These are phyloP conservation scores for Acer saccharum DNA, from an alignment of 345 rosid species.

Conservation along the genomic window DNA sequence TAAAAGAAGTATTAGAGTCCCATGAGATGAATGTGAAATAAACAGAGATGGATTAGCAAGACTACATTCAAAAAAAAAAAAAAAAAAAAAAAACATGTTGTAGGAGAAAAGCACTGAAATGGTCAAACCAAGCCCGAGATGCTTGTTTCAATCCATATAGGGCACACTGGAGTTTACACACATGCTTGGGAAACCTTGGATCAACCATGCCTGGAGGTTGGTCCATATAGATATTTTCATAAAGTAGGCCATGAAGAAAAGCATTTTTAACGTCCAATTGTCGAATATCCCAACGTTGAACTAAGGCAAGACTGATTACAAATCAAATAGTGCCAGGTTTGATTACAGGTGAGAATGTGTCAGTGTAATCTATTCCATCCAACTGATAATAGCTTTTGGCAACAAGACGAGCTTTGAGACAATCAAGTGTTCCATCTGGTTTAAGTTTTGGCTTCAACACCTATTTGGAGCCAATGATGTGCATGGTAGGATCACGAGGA, in stretches of 20 bases:
- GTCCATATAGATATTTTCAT: not conserved
- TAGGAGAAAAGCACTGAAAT: not conserved
- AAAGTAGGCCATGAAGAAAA: not conserved
- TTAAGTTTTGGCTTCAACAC: not conserved
- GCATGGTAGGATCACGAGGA: not conserved
- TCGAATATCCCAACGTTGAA: not conserved
- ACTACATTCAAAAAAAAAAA: too few relatives aligned
- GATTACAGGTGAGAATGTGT: not conserved
- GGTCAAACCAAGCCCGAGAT: slow-evolving; percentile 9
- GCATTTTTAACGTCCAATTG: not conserved
- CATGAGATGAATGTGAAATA: not conserved
- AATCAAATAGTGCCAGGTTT: not conserved
- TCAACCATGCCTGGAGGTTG: not conserved
- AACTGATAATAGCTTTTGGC: not conserved
- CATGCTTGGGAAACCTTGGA: not conserved
- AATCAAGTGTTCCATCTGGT: not conserved
- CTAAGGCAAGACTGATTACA: too few relatives aligned
- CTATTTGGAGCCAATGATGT: not conserved
- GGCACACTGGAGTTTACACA: not conserved
- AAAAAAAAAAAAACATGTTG: not conserved
- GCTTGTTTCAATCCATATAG: slow-evolving; percentile 2
- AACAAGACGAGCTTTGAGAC: not conserved
- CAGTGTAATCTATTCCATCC: not conserved
- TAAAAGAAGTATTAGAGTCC: not conserved
- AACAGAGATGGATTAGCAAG: not conserved